These are phyloP conservation scores for Arachis hypogaea DNA, from an alignment of 306 rosid genomes.

Conservation along the genomic window DNA sequence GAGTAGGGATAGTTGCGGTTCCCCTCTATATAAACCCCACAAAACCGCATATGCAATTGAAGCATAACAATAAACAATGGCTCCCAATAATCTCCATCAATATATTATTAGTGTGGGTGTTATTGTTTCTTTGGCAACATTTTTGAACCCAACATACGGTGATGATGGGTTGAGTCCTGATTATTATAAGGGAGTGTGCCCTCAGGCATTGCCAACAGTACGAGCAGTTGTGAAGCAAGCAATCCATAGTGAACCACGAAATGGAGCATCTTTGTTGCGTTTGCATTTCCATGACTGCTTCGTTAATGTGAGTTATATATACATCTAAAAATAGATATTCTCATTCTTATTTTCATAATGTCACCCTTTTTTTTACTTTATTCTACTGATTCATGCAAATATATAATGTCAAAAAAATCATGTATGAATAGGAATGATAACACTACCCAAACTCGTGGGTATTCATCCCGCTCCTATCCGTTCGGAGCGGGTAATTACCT, in stretches of 20 bases:
- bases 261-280: constrained; percentile 40
- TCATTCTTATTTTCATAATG: too few species aligned
- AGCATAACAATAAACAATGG: constrained; percentile 30
- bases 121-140: constrained; percentile 30
- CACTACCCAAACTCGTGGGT: too few species aligned
- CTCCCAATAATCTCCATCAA: constrained; percentile 13
- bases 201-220: constrained; percentile 38
- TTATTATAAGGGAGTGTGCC: constrained; percentile 40
- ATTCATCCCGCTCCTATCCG: too few species aligned
- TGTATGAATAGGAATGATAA: too few species aligned
- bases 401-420: too few species aligned
- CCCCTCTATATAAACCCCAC: too few species aligned
- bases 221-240: constrained; percentile 8
- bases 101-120: constrained; percentile 5
- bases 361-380: too few species aligned
- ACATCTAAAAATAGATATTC: too few species aligned
- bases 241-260: constrained; percentile 27
- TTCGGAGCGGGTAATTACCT: too few species aligned
- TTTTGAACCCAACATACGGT: constrained; percentile 13
- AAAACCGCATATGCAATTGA: constrained; percentile 8
- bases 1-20: too few species aligned
- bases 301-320: constrained; percentile 39
- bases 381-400: too few species aligned
- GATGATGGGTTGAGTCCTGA: constrained; percentile 10
- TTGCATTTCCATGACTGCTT: constrained; percentile 51